phyloP scores from a whole-genome alignment of 2,329 filamentous ascomycete genomes.

The Arthroderma sp. region DNA sequence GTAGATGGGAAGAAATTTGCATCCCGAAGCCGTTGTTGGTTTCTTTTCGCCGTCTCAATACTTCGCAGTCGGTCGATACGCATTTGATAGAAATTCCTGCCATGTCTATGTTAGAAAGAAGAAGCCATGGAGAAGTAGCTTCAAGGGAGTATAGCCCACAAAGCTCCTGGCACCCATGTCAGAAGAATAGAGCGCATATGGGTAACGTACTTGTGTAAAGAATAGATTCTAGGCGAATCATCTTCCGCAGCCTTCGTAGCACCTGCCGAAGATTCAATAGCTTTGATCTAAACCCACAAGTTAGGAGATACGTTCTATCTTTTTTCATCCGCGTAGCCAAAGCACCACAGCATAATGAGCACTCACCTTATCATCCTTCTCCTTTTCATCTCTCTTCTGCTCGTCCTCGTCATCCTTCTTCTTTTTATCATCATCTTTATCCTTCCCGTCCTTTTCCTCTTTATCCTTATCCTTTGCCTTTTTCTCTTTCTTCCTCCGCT shows the following conservation, averaged over 20 bases:
- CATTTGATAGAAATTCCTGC: constrained; percentile 73
- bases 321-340: neutral
- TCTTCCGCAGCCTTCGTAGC: constrained; percentile 32
- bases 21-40: constrained; percentile 65
- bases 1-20: constrained; percentile 75
- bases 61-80: constrained; percentile 66
- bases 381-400: constrained; percentile 29
- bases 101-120: constrained; percentile 1
- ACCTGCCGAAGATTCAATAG: constrained; percentile 33
- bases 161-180: too few species aligned
- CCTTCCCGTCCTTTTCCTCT: constrained; percentile 35
- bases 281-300: constrained; percentile 27
- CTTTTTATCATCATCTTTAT: constrained; percentile 32
- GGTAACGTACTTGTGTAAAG: constrained; percentile 56
- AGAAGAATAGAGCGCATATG: neutral
- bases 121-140: neutral
- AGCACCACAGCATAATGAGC: constrained; percentile 15
- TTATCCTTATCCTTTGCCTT: constrained; percentile 35
- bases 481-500: constrained; percentile 55
- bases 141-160: neutral
- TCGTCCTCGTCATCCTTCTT: constrained; percentile 33
- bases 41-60: constrained; percentile 65
- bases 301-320: neutral
- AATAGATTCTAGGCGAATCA: constrained; percentile 67
- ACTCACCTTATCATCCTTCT: constrained; percentile 42